Evolutionary conservation across 768 basidiomycete species (phyloP).

Genomic region (Boletus eberwhitei): DNA sequence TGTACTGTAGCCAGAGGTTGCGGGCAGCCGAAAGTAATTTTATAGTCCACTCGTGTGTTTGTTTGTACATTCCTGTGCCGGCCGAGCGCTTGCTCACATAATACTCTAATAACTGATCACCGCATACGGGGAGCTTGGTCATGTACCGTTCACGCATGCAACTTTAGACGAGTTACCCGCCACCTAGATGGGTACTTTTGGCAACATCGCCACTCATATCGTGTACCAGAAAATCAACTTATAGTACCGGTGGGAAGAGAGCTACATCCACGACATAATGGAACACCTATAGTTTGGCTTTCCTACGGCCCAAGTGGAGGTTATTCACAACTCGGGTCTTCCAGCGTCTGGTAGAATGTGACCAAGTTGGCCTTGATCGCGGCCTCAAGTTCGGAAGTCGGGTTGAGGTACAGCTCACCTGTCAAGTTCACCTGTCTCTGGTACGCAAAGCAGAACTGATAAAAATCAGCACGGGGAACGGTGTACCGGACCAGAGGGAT

Average conservation of each 20-base stretch:
- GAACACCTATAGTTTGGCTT: neutral
- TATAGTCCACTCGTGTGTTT: conserved; percentile 21
- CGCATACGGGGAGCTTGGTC: no score
- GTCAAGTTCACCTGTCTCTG: conserved; percentile 21
- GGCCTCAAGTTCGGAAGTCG: conserved; percentile 13
- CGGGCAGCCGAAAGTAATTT: conserved; percentile 19
- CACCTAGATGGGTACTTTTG: neutral
- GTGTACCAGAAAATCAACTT: neutral
- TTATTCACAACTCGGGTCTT: conserved; percentile 11
- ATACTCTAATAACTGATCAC: neutral
- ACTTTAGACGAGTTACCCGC: no score
- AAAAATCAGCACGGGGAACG: neutral
- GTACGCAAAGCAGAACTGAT: conserved; percentile 18
- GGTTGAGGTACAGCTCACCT: conserved; percentile 20
- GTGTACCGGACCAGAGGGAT: neutral
- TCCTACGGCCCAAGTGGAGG: conserved; percentile 14
- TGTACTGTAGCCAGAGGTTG: neutral
- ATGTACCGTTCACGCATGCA: no score
- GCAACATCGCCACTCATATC: conserved; percentile 8
- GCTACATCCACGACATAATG: no score
- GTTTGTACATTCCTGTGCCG: conserved; percentile 19
- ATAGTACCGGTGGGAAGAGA: neutral
- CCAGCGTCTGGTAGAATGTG: conserved; percentile 12
- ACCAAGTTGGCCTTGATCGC: conserved; percentile 24
- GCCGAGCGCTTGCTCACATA: conserved; percentile 1